Conservation (phyloP, 2,329 filamentous ascomycete species). For the Fusarium anguioides region DNA sequence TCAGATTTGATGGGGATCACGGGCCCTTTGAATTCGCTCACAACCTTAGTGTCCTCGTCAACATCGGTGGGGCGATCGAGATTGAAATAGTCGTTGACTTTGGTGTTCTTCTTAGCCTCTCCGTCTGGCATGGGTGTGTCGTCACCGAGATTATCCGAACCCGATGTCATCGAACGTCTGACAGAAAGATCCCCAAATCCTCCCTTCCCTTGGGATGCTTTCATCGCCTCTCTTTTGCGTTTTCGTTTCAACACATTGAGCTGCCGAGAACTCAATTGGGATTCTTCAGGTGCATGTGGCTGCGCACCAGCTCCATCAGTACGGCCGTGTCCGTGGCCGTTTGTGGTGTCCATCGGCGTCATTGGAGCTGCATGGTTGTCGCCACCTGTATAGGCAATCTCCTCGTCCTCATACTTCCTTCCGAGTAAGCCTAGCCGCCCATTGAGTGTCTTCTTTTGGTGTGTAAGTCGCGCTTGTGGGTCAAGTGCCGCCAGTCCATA, state of each 20-base stretch:
- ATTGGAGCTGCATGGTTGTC: slow-evolving; percentile 58
- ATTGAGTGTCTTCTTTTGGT: slow-evolving; percentile 89
- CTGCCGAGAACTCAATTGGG: slow-evolving; percentile 87
- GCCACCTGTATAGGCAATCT: slow-evolving; percentile 69
- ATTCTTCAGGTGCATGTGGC: slow-evolving; percentile 67
- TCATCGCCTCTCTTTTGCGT: slow-evolving; percentile 88
- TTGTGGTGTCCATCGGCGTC: slow-evolving; percentile 57
- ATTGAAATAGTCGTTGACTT: slow-evolving; percentile 86
- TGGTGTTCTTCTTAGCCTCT: slow-evolving; percentile 70
- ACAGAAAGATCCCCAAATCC: slow-evolving; percentile 88
- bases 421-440: slow-evolving; percentile 86
- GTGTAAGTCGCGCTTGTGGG: slow-evolving; percentile 80
- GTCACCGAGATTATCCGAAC: slow-evolving; percentile 70
- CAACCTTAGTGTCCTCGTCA: slow-evolving; percentile 91
- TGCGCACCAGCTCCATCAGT: slow-evolving; percentile 54
- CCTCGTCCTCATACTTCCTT: slow-evolving; percentile 85
- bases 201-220: slow-evolving; percentile 86
- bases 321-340: slow-evolving; percentile 49
- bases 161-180: slow-evolving; percentile 69
- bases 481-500: slow-evolving; percentile 85
- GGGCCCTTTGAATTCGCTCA: slow-evolving; percentile 94
- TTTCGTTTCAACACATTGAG: slow-evolving; percentile 95
- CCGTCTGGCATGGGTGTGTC: slow-evolving; percentile 65
- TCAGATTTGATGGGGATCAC: slow-evolving; percentile 85
- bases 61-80: slow-evolving; percentile 80